Evolutionary conservation across 2,329 filamentous ascomycete species (phyloP).

Genomic region (Penicillium concentricum): DNA sequence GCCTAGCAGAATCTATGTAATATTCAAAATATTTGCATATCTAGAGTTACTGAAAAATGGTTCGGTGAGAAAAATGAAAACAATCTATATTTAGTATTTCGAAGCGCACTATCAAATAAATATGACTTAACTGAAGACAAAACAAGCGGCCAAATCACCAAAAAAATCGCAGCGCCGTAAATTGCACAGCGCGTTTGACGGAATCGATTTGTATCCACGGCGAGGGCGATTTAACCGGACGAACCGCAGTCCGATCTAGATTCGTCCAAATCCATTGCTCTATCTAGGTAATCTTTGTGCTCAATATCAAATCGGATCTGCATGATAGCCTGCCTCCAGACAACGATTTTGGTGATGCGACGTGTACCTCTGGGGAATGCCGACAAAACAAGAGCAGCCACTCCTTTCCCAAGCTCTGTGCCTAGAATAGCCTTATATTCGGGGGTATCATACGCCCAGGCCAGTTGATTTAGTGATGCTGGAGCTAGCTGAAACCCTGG

Average conservation of each 20-base stretch:
- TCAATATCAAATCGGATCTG: constrained; percentile 2
- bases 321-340: not conserved
- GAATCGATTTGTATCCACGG: not conserved
- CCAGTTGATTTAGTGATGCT: not conserved
- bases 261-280: not conserved
- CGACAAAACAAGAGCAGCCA: not conserved
- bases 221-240: not conserved
- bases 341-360: not conserved
- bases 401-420: constrained; percentile 3
- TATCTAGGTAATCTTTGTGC: not conserved
- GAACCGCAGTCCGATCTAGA: not conserved
- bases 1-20: too few relatives aligned
- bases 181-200: not conserved
- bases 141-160: not conserved
- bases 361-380: not conserved
- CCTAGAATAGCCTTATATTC: constrained; percentile 1
- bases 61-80: not conserved
- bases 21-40: too few relatives aligned
- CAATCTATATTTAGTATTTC: not conserved
- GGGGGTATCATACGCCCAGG: not conserved
- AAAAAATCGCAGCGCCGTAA: not conserved
- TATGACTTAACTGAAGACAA: not conserved
- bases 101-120: not conserved
- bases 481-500: not conserved
- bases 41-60: not conserved